phyloP scores from a whole-genome alignment of 768 basidiomycete species.

The Lentinula boryana region DNA sequence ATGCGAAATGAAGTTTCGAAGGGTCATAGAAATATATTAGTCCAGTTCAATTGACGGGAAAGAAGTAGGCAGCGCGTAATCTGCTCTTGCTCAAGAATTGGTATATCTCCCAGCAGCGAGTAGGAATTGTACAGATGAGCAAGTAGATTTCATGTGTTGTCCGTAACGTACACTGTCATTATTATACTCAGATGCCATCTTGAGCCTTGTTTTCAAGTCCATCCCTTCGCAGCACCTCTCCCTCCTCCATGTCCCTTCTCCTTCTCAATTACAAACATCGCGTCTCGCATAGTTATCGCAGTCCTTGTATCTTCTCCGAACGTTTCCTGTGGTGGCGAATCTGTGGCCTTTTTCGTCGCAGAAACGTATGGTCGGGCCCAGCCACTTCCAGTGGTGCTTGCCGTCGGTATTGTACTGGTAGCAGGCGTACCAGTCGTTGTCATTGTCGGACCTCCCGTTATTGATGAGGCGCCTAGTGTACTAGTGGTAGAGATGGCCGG shows the following conservation, averaged over 20 bases:
- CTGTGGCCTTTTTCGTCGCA: conserved; percentile 35
- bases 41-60: no score
- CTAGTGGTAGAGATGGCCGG: conserved; percentile 18
- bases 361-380: conserved; percentile 66
- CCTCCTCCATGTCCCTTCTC: conserved; percentile 83
- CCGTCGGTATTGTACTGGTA: conserved; percentile 1
- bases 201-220: conserved; percentile 30
- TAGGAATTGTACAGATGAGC: background rate
- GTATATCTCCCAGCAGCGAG: no score
- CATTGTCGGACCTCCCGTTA: background rate
- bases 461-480: conserved; percentile 12
- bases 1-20: no score
- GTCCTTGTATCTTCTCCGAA: conserved; percentile 55
- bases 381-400: conserved; percentile 25
- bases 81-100: no score
- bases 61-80: no score
- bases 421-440: conserved; percentile 23
- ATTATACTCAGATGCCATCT: no score
- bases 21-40: no score
- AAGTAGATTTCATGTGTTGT: background rate
- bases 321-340: conserved; percentile 22
- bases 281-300: conserved; percentile 68
- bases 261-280: conserved; percentile 80
- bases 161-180: background rate
- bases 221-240: conserved; percentile 66